Evolutionary conservation across 2,329 filamentous ascomycete species (phyloP).

Genomic region (Rhexocercosporidium sp.): DNA sequence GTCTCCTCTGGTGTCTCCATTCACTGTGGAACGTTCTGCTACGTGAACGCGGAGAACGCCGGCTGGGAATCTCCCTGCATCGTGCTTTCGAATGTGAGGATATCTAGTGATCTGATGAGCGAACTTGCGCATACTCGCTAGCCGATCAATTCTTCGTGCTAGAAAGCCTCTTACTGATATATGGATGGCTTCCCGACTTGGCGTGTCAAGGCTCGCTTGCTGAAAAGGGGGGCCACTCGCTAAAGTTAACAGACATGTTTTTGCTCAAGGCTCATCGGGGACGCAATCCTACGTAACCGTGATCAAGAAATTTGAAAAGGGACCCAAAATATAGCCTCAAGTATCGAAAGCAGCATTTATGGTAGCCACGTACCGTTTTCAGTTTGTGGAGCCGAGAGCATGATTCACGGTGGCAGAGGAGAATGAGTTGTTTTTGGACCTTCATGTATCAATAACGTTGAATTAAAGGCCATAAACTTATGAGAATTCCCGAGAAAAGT

Average conservation of each 20-base stretch:
- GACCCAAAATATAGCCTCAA: too few species aligned
- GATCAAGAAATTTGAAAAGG: too few species aligned
- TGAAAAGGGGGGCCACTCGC: not conserved
- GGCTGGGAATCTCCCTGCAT: not conserved
- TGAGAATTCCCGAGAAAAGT: too few species aligned
- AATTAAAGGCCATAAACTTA: too few species aligned
- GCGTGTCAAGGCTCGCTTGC: not conserved
- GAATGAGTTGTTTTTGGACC: too few species aligned
- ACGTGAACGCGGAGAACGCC: not conserved
- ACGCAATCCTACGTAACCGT: not conserved
- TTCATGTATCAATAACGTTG: too few species aligned
- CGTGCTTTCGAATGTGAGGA: constrained; percentile 14
- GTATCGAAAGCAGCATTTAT: too few species aligned
- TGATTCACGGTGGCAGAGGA: too few species aligned
- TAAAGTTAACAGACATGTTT: not conserved
- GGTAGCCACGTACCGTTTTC: too few species aligned
- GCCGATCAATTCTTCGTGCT: not conserved
- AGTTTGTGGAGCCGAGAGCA: too few species aligned
- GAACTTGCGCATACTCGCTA: too few species aligned
- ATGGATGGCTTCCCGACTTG: not conserved
- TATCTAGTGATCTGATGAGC: constrained; percentile 4
- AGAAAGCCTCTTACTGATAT: not conserved
- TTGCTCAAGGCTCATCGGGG: not conserved
- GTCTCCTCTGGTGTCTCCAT: not conserved
- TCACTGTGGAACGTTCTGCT: not conserved